Percentiles rank a stretch among this genome's conserved stretches.
Conservation (phyloP, 2,329 filamentous ascomycete species). For the Arthroderma uncinatum region DNA sequence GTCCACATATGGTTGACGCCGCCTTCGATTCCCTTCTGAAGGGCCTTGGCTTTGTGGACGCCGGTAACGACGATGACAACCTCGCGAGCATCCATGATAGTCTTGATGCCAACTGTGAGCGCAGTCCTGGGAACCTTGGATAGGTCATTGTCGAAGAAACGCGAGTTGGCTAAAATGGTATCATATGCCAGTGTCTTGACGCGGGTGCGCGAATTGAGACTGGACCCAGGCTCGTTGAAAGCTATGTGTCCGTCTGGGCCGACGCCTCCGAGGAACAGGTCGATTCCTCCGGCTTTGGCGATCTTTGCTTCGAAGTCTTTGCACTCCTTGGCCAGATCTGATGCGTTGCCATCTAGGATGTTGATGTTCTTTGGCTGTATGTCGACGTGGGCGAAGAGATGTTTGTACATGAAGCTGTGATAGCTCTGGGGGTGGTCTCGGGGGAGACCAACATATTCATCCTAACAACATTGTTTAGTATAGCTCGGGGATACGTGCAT, state of each 20-base stretch:
- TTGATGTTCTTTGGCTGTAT: slow-evolving; percentile 72
- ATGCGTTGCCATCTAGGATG: slow-evolving; percentile 70
- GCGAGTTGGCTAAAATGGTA: slow-evolving; percentile 72
- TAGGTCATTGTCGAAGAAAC: slow-evolving; percentile 70
- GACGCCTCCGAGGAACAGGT: slow-evolving; percentile 75
- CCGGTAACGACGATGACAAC: slow-evolving; percentile 75
- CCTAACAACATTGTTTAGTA: slow-evolving; percentile 35
- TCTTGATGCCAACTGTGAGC: slow-evolving; percentile 73
- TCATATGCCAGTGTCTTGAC: slow-evolving; percentile 83
- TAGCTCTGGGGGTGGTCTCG: slow-evolving; percentile 77
- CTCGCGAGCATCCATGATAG: slow-evolving; percentile 68
- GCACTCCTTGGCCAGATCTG: slow-evolving; percentile 65
- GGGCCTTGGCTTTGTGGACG: slow-evolving; percentile 65
- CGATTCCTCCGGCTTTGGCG: slow-evolving; percentile 62
- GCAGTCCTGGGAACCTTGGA: slow-evolving; percentile 68
- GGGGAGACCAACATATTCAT: slow-evolving; percentile 77
- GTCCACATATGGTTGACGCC: slow-evolving; percentile 89
- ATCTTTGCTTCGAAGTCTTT: slow-evolving; percentile 71
- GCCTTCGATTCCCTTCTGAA: slow-evolving; percentile 71
- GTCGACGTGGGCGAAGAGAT: slow-evolving; percentile 80
- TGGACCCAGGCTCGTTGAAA: slow-evolving; percentile 82
- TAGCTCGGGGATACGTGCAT: neutral
- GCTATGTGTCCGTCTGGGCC: slow-evolving; percentile 80
- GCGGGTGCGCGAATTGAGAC: slow-evolving; percentile 62
- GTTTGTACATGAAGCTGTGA: slow-evolving; percentile 86